Percentiles rank a stretch among this genome's conserved stretches.
Evolutionary conservation across 164 flowering plant species (phyloP).

Genomic region (Nymphaea thermarum): DNA sequence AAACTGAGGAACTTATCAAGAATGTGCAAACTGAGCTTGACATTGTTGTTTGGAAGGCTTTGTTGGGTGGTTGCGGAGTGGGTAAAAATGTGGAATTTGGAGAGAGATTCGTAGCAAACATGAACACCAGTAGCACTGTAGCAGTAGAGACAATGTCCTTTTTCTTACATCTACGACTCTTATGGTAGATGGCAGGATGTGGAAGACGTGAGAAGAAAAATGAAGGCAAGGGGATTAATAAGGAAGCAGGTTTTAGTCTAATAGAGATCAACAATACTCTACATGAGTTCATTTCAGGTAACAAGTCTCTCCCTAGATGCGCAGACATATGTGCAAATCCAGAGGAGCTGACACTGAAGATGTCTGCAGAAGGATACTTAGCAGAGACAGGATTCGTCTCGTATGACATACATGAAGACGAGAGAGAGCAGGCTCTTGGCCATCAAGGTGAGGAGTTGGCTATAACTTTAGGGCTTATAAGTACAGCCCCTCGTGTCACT

Average conservation of each 20-base stretch:
- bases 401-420: slow-evolving; percentile 20
- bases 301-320: slow-evolving; percentile 16
- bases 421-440: slow-evolving; percentile 17
- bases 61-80: slow-evolving; percentile 18
- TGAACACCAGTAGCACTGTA: slow-evolving; percentile 9
- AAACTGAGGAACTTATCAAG: slow-evolving; percentile 16
- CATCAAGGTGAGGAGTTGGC: slow-evolving; percentile 22
- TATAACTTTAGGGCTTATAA: slow-evolving; percentile 15
- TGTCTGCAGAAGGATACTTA: slow-evolving; percentile 10
- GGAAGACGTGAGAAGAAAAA: slow-evolving; percentile 17
- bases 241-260: slow-evolving; percentile 21
- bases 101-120: slow-evolving; percentile 10
- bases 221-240: slow-evolving; percentile 17
- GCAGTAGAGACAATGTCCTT: slow-evolving; percentile 18
- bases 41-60: slow-evolving; percentile 16
- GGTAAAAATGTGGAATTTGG: slow-evolving; percentile 17
- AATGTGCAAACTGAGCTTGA: slow-evolving; percentile 17
- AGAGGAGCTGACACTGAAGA: slow-evolving; percentile 12
- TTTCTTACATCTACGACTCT: slow-evolving; percentile 21
- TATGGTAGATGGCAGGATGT: slow-evolving; percentile 19
- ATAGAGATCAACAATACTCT: slow-evolving; percentile 15
- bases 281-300: slow-evolving; percentile 25
- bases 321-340: slow-evolving; percentile 9
- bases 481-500: slow-evolving; percentile 9
- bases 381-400: slow-evolving; percentile 10